Base-by-base conservation (phyloP, 164 flowering plant genomes). In the Tinospora cordifolia region DNA sequence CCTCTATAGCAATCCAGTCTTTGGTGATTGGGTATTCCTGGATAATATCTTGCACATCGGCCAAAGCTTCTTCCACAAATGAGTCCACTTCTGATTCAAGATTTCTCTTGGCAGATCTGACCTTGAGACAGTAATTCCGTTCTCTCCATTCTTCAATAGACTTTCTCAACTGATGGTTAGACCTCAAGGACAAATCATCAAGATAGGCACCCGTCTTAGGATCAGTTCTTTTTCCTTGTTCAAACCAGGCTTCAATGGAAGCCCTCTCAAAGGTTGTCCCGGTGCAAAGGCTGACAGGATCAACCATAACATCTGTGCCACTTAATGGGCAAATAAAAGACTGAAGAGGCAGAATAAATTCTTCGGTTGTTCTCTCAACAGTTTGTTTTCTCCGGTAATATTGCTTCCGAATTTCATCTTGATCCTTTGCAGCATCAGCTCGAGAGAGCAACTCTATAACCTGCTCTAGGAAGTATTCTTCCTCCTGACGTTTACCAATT, bases 71-170 rank as follows among this genome's bases (percentile, higher is more conserved):
- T 74, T 73, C 66, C 66, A 79, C 68, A 60, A 66, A 62, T 3
- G 66, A 72, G 41, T 83, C 85, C 1, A 39, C 60, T 49, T 72
- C 82, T 12, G 82, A 80, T 10, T 69, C 69, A 73, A 89, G 66
- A 63, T 80, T 85, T 13, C 57, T 74, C 76, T 78, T 84, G 69
- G 80, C 82, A 73, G 82, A 79, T 75, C 86, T 84, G 27, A 89
- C 85, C 67, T 73, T 76, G 41, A 83, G 84, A 72, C 91, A 87
- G 66, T 83, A 89, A 65, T 86, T 89, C n/a, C 81, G 85, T 75
- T 89, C 91, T 74, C 82, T 76, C 94, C 94, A 89, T 76, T 89
- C 94, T 64, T 86, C 84, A 57, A 89, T 89, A 25, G 90, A 85
- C 71, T 80, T 85, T 46, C 88, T 86, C 65, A 89, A 71, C 17